Conservation (phyloP, 2,329 filamentous ascomycete species). For the Eurotiales sp. region DNA sequence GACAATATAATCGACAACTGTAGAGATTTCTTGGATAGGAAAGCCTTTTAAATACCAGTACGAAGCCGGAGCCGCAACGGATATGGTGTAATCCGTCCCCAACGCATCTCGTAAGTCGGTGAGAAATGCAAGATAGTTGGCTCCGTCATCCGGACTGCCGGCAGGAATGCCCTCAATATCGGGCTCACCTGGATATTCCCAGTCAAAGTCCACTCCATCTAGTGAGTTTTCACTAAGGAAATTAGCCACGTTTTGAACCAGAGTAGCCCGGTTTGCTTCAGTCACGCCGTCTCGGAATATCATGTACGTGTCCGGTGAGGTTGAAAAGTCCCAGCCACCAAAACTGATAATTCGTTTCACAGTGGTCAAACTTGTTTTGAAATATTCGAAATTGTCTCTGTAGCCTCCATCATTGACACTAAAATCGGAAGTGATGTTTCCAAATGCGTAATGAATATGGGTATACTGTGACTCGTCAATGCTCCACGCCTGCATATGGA, state of each 20-base stretch:
- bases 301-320: slow-evolving; percentile 31
- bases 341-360: slow-evolving; percentile 41
- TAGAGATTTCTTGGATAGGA: slow-evolving; percentile 23
- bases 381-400: slow-evolving; percentile 29
- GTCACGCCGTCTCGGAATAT: slow-evolving; percentile 38
- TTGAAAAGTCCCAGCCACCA: slow-evolving; percentile 46
- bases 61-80: background rate
- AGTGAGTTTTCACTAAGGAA: slow-evolving; percentile 40
- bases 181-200: slow-evolving; percentile 19
- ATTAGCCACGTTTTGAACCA: slow-evolving; percentile 35
- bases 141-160: background rate
- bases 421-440: slow-evolving; percentile 29
- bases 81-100: background rate
- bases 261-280: slow-evolving; percentile 35
- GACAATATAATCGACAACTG: slow-evolving; percentile 29
- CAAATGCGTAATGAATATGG: slow-evolving; percentile 39
- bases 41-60: slow-evolving; percentile 30
- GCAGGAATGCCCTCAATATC: background rate
- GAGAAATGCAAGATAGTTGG: slow-evolving; percentile 4
- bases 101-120: background rate
- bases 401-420: slow-evolving; percentile 23
- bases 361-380: slow-evolving; percentile 25
- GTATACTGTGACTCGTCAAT: slow-evolving; percentile 20
- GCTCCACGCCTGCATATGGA: background rate
- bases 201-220: slow-evolving; percentile 20